Percentiles rank a stretch among this genome's conserved stretches.
These are phyloP conservation scores for Pilaira anomala DNA, from an alignment of 192 early-diverging fungal species.

Conservation along the genomic window DNA sequence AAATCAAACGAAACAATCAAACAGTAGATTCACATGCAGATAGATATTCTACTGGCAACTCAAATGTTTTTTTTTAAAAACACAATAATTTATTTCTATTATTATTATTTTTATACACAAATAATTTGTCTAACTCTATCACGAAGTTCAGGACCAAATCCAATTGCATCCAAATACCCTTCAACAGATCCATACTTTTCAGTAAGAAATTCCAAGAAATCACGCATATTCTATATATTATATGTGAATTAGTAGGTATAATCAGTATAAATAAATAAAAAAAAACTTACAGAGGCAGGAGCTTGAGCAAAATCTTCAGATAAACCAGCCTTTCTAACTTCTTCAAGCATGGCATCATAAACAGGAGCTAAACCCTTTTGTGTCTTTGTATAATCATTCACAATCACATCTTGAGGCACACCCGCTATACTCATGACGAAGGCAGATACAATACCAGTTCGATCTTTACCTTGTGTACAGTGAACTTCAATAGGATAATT, in stretches of 20 bases:
- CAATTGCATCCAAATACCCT: slow-evolving; percentile 21
- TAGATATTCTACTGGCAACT: too few relatives aligned
- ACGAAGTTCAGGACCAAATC: slow-evolving; percentile 19
- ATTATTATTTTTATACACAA: too few relatives aligned
- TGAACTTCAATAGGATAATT: slow-evolving; percentile 63
- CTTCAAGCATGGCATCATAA: slow-evolving; percentile 44
- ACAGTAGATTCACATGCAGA: too few relatives aligned
- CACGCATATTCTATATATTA: slow-evolving; percentile 26
- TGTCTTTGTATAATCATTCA: slow-evolving; percentile 55
- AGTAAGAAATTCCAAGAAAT: slow-evolving; percentile 21
- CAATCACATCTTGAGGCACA: slow-evolving; percentile 54
- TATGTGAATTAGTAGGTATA: background rate
- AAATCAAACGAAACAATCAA: too few relatives aligned
- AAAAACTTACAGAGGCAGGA: slow-evolving; percentile 45
- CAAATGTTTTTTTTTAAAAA: too few relatives aligned
- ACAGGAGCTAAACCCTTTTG: slow-evolving; percentile 45
- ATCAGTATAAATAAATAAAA: background rate
- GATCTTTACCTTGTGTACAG: slow-evolving; percentile 69
- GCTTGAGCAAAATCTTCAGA: slow-evolving; percentile 51
- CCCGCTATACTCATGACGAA: slow-evolving; percentile 49
- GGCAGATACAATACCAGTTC: slow-evolving; percentile 61
- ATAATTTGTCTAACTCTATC: slow-evolving; percentile 28
- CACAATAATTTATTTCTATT: too few relatives aligned
- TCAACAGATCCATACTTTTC: slow-evolving; percentile 19
- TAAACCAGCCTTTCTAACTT: slow-evolving; percentile 54